These are phyloP conservation scores for Diaporthe batatas DNA, from an alignment of 2,329 filamentous ascomycete species.

Conservation along the genomic window DNA sequence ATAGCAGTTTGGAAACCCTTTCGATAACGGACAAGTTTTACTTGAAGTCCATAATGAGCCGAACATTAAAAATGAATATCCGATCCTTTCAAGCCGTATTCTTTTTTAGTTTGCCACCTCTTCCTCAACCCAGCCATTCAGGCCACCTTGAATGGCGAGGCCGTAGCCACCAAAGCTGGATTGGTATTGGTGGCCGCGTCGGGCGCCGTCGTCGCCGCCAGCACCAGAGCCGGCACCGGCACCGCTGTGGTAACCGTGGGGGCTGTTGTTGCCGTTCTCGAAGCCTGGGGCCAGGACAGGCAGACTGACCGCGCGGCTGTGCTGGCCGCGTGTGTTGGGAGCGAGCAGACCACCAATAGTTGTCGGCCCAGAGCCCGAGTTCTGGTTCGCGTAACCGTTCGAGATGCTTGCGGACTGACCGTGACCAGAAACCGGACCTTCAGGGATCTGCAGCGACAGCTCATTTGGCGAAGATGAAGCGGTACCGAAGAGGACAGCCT, in stretches of 20 bases:
- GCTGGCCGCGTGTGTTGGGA: conserved; percentile 74
- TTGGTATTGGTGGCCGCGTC: conserved; percentile 76
- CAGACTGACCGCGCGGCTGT: conserved; percentile 89
- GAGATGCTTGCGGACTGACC: conserved; percentile 76
- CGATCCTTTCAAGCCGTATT: conserved; percentile 40
- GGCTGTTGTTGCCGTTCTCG: conserved; percentile 70
- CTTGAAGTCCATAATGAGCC: conserved; percentile 42
- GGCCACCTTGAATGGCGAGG: conserved; percentile 72
- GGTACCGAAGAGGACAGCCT: conserved; percentile 84
- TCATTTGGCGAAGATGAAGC: conserved; percentile 72
- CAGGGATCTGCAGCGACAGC: conserved; percentile 69
- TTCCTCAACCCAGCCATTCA: conserved; percentile 78
- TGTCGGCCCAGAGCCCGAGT: conserved; percentile 69
- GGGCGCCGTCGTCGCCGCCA: conserved; percentile 63
- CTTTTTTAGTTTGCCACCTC: conserved; percentile 69
- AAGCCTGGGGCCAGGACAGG: conserved; percentile 77
- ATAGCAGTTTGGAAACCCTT: conserved; percentile 40
- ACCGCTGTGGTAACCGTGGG: conserved; percentile 57
- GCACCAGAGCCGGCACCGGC: conserved; percentile 55
- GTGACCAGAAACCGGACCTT: conserved; percentile 72
- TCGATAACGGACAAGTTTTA: conserved; percentile 37
- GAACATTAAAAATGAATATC: conserved; percentile 46
- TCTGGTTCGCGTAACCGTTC: conserved; percentile 71
- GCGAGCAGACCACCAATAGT: conserved; percentile 84
- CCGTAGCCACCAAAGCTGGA: conserved; percentile 73